A percentile compares a stretch with the other conserved stretches of the same genome.
Conservation (phyloP, 371 early-diverging fungal species). For the Mucor lusitanicus region DNA sequence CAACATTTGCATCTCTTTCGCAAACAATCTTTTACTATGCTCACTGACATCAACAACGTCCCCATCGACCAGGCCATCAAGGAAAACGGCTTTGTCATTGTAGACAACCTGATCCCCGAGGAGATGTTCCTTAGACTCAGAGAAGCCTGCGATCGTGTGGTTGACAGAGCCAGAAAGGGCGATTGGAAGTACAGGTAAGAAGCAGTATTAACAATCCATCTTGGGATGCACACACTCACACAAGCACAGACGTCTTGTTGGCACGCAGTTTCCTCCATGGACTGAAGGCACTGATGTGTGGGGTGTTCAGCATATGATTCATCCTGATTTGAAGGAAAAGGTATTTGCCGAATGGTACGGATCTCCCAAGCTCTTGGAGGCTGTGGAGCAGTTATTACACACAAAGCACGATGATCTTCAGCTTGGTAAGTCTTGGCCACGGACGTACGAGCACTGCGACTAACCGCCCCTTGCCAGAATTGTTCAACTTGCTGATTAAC, state of each 20-base stretch:
- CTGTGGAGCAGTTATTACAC: slow-evolving; percentile 46
- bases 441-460: neutral
- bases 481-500: slow-evolving; percentile 58
- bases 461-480: slow-evolving; percentile 24
- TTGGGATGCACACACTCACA: neutral
- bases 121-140: slow-evolving; percentile 40
- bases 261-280: slow-evolving; percentile 62
- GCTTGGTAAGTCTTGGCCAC: slow-evolving; percentile 31
- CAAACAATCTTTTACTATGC: slow-evolving; percentile 6
- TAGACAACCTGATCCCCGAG: slow-evolving; percentile 46
- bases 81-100: slow-evolving; percentile 54
- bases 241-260: slow-evolving; percentile 43
- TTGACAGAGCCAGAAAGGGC: slow-evolving; percentile 44
- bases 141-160: slow-evolving; percentile 53
- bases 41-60: slow-evolving; percentile 40
- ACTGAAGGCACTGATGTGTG: slow-evolving; percentile 55
- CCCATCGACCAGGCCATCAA: slow-evolving; percentile 45
- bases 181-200: slow-evolving; percentile 52
- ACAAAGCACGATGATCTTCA: slow-evolving; percentile 45
- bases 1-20: neutral
- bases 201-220: neutral
- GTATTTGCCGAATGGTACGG: slow-evolving; percentile 57
- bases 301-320: slow-evolving; percentile 56
- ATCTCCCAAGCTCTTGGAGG: slow-evolving; percentile 33
- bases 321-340: slow-evolving; percentile 53